phyloP scores from a whole-genome alignment of 2,329 filamentous ascomycete genomes.

The Monilinia aucupariae region DNA sequence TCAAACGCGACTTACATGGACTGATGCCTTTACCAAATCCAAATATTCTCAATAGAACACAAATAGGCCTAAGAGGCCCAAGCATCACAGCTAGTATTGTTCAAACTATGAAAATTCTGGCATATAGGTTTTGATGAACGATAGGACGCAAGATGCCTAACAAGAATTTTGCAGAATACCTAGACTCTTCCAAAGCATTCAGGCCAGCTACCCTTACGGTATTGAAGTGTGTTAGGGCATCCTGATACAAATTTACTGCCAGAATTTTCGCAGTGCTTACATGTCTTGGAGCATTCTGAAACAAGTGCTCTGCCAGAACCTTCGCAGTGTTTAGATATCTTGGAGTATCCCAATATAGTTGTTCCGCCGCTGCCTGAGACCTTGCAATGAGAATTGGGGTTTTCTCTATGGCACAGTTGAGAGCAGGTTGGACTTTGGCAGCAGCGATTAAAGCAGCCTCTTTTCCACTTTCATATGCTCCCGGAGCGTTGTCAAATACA shows the following conservation, averaged over 20 bases:
- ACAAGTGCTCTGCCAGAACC: neutral
- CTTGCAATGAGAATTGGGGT: neutral
- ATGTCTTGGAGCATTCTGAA: conserved; percentile 3
- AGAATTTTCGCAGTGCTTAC: no score
- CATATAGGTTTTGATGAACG: neutral
- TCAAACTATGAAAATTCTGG: neutral
- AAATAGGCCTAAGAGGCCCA: conserved; percentile 7
- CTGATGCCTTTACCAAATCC: conserved; percentile 10
- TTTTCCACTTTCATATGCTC: conserved; percentile 9
- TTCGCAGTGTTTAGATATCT: neutral
- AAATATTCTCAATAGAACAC: conserved; percentile 1
- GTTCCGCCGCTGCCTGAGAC: neutral
- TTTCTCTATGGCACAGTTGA: conserved; percentile 8
- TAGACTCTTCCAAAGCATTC: neutral
- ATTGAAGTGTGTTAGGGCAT: no score
- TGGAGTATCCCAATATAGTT: conserved; percentile 8
- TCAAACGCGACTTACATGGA: neutral
- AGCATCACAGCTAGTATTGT: neutral
- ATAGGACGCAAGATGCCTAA: neutral
- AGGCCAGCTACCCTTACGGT: conserved; percentile 3
- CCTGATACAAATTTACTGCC: no score
- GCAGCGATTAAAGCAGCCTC: neutral
- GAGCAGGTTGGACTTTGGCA: conserved; percentile 1
- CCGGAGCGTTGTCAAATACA: conserved; percentile 4
- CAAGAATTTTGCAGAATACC: neutral